Base-by-base conservation (phyloP, 805 yeast species). In the Metschnikowia borealis region DNA sequence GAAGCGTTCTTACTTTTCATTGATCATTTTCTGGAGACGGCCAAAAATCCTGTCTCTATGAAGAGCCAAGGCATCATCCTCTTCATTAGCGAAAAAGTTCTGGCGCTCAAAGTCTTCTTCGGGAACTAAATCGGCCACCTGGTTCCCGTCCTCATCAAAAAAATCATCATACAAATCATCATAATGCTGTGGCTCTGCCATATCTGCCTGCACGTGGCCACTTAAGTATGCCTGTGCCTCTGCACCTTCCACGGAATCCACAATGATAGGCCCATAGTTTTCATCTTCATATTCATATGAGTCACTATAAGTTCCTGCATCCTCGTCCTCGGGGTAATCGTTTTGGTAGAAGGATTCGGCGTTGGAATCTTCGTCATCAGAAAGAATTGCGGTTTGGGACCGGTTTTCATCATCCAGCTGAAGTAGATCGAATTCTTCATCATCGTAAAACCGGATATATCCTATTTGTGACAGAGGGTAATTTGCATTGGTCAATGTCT, bases 301-400 rank as follows among this genome's bases (percentile, higher is more conserved):
- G 11, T 57, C 61, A 41, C 58, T 57, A 38, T 44, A 51, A 1
- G 52, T 54, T 5, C 58, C 62, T 8, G 82, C 89, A 59, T 87
- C 92, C 55, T 89, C 97, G 62, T 91, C 97, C 42, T 89, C 96
- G 0, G 98, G 98, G 62, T 92, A 92, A 62, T 92, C 98, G 66
- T 94, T 92, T 59, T 83, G 82, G 64, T 92, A 92, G 62, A 84
- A 91, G 49, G 87, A 89, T 69, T 92, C 99, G 18, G 96, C 96
- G 62, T 87, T 87, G 0, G 94, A 86, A 62, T 87, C 95, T 54
- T 87, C 92, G 59, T 87, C 89, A 56, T 86, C 94, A 0, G 89
- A 77, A 8, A 67, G 58, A 2, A 63, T 57, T 8, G 49, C 55
- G 7, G 58, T 49, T 14, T 55, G 55, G 11, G 57, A 46, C 17